Evolutionary conservation across 208 protist species (phyloP), one percentile per base, ranked within the genome.

Genomic region (Lotmaria passim): DNA sequence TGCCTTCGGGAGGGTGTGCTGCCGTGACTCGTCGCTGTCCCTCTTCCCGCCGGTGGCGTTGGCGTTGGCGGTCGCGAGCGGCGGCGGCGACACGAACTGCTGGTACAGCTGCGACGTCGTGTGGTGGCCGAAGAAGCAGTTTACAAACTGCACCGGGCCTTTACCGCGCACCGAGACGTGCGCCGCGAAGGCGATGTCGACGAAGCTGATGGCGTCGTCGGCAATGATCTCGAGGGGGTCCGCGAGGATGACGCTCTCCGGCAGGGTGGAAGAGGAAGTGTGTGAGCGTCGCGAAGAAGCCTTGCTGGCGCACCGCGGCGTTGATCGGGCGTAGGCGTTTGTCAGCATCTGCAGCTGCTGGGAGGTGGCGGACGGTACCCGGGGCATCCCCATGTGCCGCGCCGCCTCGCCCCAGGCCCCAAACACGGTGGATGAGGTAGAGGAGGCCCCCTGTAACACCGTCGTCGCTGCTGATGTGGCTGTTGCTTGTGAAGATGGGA

Each of bases 71-170:
- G 31, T 30, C 46, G 59, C 31, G 24, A 24, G n/a, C 46, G 19
- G 55, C 23, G 39, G 53, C 8, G 50, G 58, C n/a, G 44, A 52
- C 7, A 73, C 14, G 39, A 81, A 66, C 34, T 65, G 34, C 51
- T 71, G 64, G 31, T 70, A 78, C 26, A 66, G 73, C 65, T 46
- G 24, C 11, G 38, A 15, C 1, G 73, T 38, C 11, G 31, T 51
- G 28, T 26, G 15, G 34, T 68, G 41, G 26, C 75, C 69, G 64
- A 92, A 92, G 30, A 56, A 46, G 63, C 86, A 92, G 26, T 81
- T 66, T n/a, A 78, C 56, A 56, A 92, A 92, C 23, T 75, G 84
- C n/a, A 86, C 81, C 0, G 75, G 75, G 14, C 74, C 86, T 26
- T 31, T 51, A 10, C 86, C 86, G 10, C 52, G 36, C 26, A 92